A percentile compares a stretch with the other conserved stretches of the same genome.
phyloP scores from a whole-genome alignment of 805 yeast genomes.

The Cyberlindnera americana region DNA sequence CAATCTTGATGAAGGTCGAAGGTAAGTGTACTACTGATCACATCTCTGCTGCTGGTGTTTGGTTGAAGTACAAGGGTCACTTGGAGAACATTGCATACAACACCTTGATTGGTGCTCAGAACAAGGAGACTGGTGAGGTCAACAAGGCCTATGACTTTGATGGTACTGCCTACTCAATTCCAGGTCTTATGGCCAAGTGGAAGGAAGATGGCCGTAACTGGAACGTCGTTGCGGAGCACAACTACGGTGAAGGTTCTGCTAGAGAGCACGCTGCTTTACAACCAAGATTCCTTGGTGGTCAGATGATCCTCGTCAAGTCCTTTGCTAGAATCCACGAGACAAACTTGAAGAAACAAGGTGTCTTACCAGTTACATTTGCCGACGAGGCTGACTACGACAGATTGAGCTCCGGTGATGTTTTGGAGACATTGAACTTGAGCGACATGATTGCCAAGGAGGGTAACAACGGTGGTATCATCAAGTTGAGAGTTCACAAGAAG shows the following conservation, averaged over 20 bases:
- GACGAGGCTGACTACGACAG: conserved; percentile 85
- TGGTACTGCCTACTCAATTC: conserved; percentile 74
- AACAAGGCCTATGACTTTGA: conserved; percentile 85
- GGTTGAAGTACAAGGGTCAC: conserved; percentile 98
- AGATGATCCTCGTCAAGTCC: conserved; percentile 83
- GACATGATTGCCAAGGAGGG: conserved; percentile 82
- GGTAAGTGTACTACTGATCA: conserved; percentile 99
- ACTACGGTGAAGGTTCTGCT: conserved; percentile 99
- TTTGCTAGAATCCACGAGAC: conserved; percentile 99
- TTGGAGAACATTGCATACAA: conserved; percentile 92
- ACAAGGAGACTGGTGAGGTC: conserved; percentile 95
- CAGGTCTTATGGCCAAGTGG: conserved; percentile 97
- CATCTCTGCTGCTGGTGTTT: conserved; percentile 97
- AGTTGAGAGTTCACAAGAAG: conserved; percentile 67
- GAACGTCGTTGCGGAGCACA: conserved; percentile 96
- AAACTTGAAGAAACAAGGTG: conserved; percentile 99
- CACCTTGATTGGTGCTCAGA: conserved; percentile 94
- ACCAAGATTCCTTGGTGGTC: conserved; percentile 92
- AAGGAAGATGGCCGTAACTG: conserved; percentile 80
- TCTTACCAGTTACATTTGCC: conserved; percentile 90
- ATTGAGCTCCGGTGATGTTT: conserved; percentile 69
- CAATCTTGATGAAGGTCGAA: conserved; percentile 83
- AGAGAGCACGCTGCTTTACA: conserved; percentile 98
- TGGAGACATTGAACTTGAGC: conserved; percentile 68
- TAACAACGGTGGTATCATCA: conserved; percentile 79